Conservation (phyloP, 1,284 basidiomycete species). For the Meira nashicola region DNA sequence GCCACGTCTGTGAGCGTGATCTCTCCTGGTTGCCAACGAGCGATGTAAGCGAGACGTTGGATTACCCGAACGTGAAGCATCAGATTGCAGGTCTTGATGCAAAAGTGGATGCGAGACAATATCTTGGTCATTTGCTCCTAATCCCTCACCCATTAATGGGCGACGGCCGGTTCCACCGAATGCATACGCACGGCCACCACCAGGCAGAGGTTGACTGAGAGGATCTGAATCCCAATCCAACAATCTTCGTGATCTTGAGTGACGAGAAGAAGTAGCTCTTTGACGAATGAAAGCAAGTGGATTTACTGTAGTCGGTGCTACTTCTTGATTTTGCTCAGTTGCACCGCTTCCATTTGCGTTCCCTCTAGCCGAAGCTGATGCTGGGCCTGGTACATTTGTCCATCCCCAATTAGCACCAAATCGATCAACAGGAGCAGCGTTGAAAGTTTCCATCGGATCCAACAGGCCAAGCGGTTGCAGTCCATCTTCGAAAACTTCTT, state of each 20-base stretch:
- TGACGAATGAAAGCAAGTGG: slow-evolving; percentile 1
- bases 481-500: slow-evolving; percentile 41
- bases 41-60: not conserved
- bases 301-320: not conserved
- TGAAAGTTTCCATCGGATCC: slow-evolving; percentile 17
- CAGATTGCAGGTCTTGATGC: slow-evolving; percentile 57
- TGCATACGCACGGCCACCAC: too few species aligned
- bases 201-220: not conserved
- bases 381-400: slow-evolving; percentile 18
- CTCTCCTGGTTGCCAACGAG: slow-evolving; percentile 4
- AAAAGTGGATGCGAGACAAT: slow-evolving; percentile 73
- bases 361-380: not conserved
- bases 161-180: too few species aligned
- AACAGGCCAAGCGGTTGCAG: too few species aligned
- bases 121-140: slow-evolving; percentile 15
- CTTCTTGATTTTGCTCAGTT: not conserved
- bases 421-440: slow-evolving; percentile 34
- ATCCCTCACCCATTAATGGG: not conserved
- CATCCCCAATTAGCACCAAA: slow-evolving; percentile 51
- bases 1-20: slow-evolving; percentile 6
- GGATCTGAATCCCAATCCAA: not conserved
- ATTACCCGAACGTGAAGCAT: not conserved
- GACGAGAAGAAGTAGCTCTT: not conserved
- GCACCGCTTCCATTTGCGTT: not conserved
- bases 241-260: not conserved